Conservation (phyloP, 257 asterid species). For the Fraxinus cuspidata region DNA sequence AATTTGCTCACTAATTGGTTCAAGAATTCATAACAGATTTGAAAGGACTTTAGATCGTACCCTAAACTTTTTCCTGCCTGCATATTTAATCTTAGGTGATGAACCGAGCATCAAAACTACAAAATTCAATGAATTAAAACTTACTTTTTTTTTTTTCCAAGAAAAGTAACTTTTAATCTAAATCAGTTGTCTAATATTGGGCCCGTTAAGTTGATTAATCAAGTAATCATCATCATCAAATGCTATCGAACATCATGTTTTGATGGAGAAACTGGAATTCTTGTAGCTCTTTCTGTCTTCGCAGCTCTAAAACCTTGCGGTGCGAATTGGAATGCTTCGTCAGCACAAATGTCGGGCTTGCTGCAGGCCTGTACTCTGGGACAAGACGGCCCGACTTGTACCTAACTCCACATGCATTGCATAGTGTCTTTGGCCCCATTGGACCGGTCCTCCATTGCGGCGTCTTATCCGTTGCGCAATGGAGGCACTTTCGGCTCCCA, state of each 20-base stretch:
- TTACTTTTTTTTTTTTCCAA: too few relatives aligned
- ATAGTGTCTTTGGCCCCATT: conserved; percentile 88
- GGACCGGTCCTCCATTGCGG: conserved; percentile 98
- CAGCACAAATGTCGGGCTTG: conserved; percentile 85
- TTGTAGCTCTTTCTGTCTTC: conserved; percentile 76
- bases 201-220: conserved; percentile 78
- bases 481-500: conserved; percentile 79
- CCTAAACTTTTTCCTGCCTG: conserved; percentile 13
- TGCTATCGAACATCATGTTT: conserved; percentile 64
- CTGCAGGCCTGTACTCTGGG: conserved; percentile 88
- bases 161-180: conserved; percentile 19
- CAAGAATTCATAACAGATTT: conserved; percentile 36
- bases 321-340: conserved; percentile 89
- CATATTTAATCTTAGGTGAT: background rate
- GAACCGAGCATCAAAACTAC: conserved; percentile 23
- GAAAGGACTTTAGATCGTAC: conserved; percentile 38
- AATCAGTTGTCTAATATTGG: conserved; percentile 72
- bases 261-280: conserved; percentile 60
- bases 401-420: conserved; percentile 91
- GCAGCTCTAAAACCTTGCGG: conserved; percentile 76
- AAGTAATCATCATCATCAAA: conserved; percentile 68
- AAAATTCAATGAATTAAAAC: conserved; percentile 44
- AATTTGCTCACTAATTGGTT: conserved; percentile 1
- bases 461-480: conserved; percentile 91
- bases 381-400: conserved; percentile 89